A percentile compares a stretch with the other conserved stretches of the same genome.
These are phyloP conservation scores for Mucor racemosus DNA, from an alignment of 371 early-diverging fungal species.

Conservation along the genomic window DNA sequence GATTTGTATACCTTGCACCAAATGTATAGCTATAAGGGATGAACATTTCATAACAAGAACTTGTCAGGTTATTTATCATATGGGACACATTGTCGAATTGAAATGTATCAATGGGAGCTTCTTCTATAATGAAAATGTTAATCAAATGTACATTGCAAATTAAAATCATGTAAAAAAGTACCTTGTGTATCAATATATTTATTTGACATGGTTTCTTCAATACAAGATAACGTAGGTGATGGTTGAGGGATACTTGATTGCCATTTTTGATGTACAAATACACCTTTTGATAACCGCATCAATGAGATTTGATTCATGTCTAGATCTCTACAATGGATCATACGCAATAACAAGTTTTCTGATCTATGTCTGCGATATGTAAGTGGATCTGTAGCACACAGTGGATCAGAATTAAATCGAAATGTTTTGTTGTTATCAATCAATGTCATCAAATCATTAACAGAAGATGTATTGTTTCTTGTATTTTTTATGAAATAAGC, in stretches of 20 bases:
- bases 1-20: constrained; percentile 50
- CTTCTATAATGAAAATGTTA: constrained; percentile 3
- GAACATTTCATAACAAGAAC: constrained; percentile 29
- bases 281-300: constrained; percentile 43
- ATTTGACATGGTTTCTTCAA: constrained; percentile 16
- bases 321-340: constrained; percentile 32
- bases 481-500: constrained; percentile 18
- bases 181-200: constrained; percentile 14
- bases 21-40: constrained; percentile 56
- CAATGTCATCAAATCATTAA: background rate
- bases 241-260: constrained; percentile 25
- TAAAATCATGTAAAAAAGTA: background rate
- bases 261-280: constrained; percentile 50
- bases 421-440: constrained; percentile 1
- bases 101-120: constrained; percentile 37
- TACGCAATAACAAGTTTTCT: constrained; percentile 38
- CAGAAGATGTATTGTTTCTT: background rate
- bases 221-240: constrained; percentile 34
- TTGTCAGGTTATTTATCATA: background rate
- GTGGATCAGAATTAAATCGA: constrained; percentile 5
- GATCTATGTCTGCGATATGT: constrained; percentile 41
- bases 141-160: background rate
- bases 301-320: constrained; percentile 30
- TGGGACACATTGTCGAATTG: constrained; percentile 9
- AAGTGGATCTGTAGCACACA: constrained; percentile 16